These are phyloP conservation scores for Epithele typhae DNA, from an alignment of 768 basidiomycete species.

Conservation along the genomic window DNA sequence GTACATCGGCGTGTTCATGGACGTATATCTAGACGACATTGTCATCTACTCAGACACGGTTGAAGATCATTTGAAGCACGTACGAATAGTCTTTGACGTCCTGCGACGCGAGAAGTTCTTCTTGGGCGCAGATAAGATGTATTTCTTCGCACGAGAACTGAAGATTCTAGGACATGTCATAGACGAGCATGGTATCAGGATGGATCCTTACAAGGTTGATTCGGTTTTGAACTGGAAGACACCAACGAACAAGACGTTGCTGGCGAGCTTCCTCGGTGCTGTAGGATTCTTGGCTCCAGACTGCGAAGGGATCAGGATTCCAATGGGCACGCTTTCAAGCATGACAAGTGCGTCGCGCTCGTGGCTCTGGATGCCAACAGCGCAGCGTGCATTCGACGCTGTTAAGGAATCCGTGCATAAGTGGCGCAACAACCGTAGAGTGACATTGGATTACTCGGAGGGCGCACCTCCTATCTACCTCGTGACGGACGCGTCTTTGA, in stretches of 20 bases:
- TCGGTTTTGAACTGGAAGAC: constrained; percentile 24
- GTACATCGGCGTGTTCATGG: constrained; percentile 29
- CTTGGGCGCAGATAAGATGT: constrained; percentile 17
- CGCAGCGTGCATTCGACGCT: constrained; percentile 26
- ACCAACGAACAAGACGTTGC: constrained; percentile 22
- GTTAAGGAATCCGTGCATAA: constrained; percentile 10
- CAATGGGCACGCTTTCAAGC: constrained; percentile 30
- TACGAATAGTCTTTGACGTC: constrained; percentile 12
- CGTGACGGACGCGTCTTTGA: constrained; percentile 18
- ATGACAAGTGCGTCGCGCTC: constrained; percentile 7
- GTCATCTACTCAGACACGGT: constrained; percentile 26
- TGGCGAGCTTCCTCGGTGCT: constrained; percentile 28
- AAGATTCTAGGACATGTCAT: constrained; percentile 23
- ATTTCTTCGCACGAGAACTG: constrained; percentile 17
- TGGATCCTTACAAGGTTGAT: constrained; percentile 23
- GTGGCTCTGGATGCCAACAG: constrained; percentile 22
- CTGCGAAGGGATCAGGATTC: constrained; percentile 21
- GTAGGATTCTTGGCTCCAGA: constrained; percentile 26
- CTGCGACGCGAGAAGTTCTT: constrained; percentile 12
- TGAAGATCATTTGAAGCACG: constrained; percentile 22
- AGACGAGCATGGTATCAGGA: constrained; percentile 17
- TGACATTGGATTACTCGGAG: constrained; percentile 16
- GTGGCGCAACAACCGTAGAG: constrained; percentile 8
- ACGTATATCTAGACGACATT: constrained; percentile 33
- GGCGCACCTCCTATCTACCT: constrained; percentile 18